These are phyloP conservation scores for Leishmania guyanensis DNA, from an alignment of 208 protist genomes.

Conservation along the genomic window DNA sequence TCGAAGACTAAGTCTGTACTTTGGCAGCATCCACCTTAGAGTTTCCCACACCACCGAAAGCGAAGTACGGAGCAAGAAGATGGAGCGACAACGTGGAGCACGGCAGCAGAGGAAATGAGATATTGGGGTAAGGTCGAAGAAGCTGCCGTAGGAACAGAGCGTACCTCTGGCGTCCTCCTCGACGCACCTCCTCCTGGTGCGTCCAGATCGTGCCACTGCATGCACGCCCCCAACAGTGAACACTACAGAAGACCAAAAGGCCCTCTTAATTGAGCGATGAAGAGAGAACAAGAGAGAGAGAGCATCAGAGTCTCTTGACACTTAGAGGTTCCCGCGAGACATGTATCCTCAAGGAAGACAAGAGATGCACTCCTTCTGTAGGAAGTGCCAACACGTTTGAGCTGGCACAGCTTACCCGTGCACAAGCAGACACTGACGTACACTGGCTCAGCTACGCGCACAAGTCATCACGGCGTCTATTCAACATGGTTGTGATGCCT, in stretches of 20 bases:
- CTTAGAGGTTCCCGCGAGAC: not conserved
- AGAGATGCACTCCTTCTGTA: too few relatives aligned
- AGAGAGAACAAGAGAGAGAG: not conserved
- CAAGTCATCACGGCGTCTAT: constrained; percentile 41
- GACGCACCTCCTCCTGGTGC: not conserved
- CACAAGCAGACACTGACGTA: not conserved
- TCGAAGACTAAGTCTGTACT: not conserved
- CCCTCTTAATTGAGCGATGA: not conserved
- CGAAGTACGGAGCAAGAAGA: not conserved
- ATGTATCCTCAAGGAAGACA: not conserved
- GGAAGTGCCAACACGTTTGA: too few relatives aligned
- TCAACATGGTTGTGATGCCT: constrained; percentile 41
- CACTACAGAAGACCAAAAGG: not conserved
- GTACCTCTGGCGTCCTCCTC: not conserved
- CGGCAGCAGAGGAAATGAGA: not conserved
- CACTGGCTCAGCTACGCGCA: not conserved
- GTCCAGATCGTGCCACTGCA: not conserved
- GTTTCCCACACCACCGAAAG: not conserved
- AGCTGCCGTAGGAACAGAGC: not conserved
- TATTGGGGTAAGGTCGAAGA: not conserved
- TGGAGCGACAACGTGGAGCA: not conserved
- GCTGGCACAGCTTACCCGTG: not conserved
- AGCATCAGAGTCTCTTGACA: not conserved
- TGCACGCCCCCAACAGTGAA: not conserved
- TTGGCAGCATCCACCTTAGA: not conserved